These are phyloP conservation scores for Botryotinia narcissicola DNA, from an alignment of 2,329 filamentous ascomycete species.

Conservation along the genomic window DNA sequence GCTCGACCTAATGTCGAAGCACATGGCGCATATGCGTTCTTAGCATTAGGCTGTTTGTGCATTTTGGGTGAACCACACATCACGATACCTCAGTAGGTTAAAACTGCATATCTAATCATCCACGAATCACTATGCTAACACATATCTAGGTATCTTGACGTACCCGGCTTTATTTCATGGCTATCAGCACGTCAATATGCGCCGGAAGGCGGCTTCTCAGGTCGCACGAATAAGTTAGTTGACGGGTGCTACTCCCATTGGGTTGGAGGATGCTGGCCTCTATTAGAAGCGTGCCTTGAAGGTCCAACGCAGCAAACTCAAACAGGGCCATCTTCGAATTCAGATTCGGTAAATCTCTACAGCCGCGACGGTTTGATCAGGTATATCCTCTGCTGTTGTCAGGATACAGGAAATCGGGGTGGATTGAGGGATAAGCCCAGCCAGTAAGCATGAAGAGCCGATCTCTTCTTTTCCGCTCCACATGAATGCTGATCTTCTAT, in stretches of 20 bases:
- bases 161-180: slow-evolving; percentile 78
- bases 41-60: slow-evolving; percentile 82
- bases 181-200: slow-evolving; percentile 84
- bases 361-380: slow-evolving; percentile 80
- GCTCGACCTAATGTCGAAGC: slow-evolving; percentile 83
- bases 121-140: slow-evolving; percentile 24
- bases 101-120: not conserved
- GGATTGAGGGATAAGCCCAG: slow-evolving; percentile 92
- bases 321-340: slow-evolving; percentile 24
- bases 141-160: slow-evolving; percentile 64
- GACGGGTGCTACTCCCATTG: slow-evolving; percentile 99
- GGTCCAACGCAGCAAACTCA: slow-evolving; percentile 37
- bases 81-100: slow-evolving; percentile 66
- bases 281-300: slow-evolving; percentile 76
- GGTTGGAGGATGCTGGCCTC: slow-evolving; percentile 91
- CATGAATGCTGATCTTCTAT: slow-evolving; percentile 25
- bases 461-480: slow-evolving; percentile 21
- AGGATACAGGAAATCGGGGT: slow-evolving; percentile 67
- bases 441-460: slow-evolving; percentile 57
- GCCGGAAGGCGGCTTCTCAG: slow-evolving; percentile 89
- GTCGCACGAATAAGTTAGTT: slow-evolving; percentile 94
- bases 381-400: slow-evolving; percentile 88
- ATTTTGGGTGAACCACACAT: slow-evolving; percentile 77
- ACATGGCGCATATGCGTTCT: slow-evolving; percentile 96
- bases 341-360: slow-evolving; percentile 55